Percentiles rank a stretch among this genome's conserved stretches.
phyloP scores from a whole-genome alignment of 202 grass and related monocot species.

The Dendrocalamus latiflorus region DNA sequence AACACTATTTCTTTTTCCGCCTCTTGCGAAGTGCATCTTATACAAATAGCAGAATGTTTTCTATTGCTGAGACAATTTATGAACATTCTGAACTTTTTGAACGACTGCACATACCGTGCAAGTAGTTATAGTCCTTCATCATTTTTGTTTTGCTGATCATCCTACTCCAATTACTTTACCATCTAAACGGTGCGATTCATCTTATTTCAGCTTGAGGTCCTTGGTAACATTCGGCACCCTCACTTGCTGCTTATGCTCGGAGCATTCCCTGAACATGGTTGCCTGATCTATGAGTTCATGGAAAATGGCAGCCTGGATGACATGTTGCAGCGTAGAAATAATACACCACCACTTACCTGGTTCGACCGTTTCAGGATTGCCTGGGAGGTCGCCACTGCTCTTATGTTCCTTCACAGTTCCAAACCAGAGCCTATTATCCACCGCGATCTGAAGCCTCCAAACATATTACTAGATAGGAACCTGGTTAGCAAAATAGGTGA shows the following conservation, averaged over 20 bases:
- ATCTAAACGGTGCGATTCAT: not conserved
- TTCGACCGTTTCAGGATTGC: slow-evolving; percentile 63
- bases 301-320: slow-evolving; percentile 90
- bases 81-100: not conserved
- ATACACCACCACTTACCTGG: slow-evolving; percentile 49
- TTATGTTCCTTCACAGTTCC: slow-evolving; percentile 81
- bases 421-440: slow-evolving; percentile 87
- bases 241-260: slow-evolving; percentile 80
- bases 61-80: not conserved
- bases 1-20: too few relatives aligned
- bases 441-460: slow-evolving; percentile 92
- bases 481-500: slow-evolving; percentile 84
- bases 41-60: not conserved
- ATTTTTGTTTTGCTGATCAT: slow-evolving; percentile 2
- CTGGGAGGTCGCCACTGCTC: slow-evolving; percentile 69
- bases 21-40: not conserved
- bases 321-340: slow-evolving; percentile 50
- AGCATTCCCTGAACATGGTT: slow-evolving; percentile 75
- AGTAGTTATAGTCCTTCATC: not conserved
- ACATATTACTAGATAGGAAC: slow-evolving; percentile 79
- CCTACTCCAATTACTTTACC: not conserved
- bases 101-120: not conserved
- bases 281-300: slow-evolving; percentile 90
- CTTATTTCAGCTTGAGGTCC: slow-evolving; percentile 68
- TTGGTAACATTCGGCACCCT: slow-evolving; percentile 73